phyloP scores from a whole-genome alignment of 139 green algal genomes.

The Picocystis salinarum region DNA sequence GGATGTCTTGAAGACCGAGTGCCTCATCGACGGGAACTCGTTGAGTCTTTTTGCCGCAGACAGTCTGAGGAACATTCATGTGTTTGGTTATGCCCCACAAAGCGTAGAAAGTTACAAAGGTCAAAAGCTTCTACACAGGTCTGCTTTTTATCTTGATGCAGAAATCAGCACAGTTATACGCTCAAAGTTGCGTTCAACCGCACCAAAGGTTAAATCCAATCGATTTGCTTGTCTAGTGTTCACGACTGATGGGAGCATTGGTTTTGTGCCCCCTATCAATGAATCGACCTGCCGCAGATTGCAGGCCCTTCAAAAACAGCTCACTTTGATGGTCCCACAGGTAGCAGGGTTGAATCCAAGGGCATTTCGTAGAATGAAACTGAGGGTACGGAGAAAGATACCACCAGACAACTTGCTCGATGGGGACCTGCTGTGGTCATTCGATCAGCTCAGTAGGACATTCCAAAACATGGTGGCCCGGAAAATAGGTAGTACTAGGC shows the following conservation, averaged over 20 bases:
- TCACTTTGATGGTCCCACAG: neutral
- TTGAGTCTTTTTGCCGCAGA: slow-evolving; percentile 37
- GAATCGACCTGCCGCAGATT: slow-evolving; percentile 13
- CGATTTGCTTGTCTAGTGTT: too few species aligned
- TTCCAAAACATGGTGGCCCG: neutral
- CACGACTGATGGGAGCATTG: slow-evolving; percentile 8
- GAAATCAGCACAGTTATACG: too few species aligned
- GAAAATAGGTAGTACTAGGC: neutral
- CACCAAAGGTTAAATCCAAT: too few species aligned
- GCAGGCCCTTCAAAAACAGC: slow-evolving; percentile 6
- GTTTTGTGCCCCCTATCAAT: slow-evolving; percentile 15
- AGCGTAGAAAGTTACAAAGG: neutral
- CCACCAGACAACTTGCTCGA: slow-evolving; percentile 12
- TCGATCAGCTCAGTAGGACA: slow-evolving; percentile 5
- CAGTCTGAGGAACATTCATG: slow-evolving; percentile 6
- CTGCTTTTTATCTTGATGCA: too few species aligned
- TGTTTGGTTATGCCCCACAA: slow-evolving; percentile 17
- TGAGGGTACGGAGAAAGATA: neutral
- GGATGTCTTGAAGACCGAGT: slow-evolving; percentile 31
- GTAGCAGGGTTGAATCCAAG: slow-evolving; percentile 14
- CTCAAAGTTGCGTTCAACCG: too few species aligned
- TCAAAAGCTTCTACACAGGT: too few species aligned
- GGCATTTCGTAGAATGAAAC: slow-evolving; percentile 8
- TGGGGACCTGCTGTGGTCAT: slow-evolving; percentile 19
- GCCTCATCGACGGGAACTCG: slow-evolving; percentile 44